Conservation (phyloP, 1,284 basidiomycete genomes). For the Sphaerobolus stellatus region DNA sequence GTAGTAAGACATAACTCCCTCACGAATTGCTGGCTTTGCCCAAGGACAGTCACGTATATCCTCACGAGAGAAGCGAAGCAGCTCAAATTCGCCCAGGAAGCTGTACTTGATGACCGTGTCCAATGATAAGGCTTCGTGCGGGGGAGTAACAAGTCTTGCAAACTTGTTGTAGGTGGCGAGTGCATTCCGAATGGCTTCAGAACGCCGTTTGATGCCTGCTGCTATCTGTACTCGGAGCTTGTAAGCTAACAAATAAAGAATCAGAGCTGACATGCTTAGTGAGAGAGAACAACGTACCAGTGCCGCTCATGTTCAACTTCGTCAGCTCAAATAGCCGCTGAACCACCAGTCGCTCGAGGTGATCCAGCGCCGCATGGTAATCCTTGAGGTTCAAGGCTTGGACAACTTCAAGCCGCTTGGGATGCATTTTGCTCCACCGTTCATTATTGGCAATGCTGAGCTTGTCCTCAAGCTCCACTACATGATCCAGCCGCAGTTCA, state of each 20-base stretch:
- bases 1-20: slow-evolving; percentile 20
- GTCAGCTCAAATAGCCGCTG: slow-evolving; percentile 32
- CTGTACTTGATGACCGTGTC: slow-evolving; percentile 19
- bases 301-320: slow-evolving; percentile 27
- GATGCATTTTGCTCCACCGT: slow-evolving; percentile 10
- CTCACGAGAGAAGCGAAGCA: slow-evolving; percentile 16
- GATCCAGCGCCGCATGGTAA: slow-evolving; percentile 25
- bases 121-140: slow-evolving; percentile 15
- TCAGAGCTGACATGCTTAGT: slow-evolving; percentile 2
- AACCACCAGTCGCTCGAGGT: slow-evolving; percentile 30
- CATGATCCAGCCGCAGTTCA: neutral
- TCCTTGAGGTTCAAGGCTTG: slow-evolving; percentile 16
- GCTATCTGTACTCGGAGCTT: slow-evolving; percentile 24
- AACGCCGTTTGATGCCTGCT: slow-evolving; percentile 18
- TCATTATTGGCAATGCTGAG: neutral
- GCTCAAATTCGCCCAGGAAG: slow-evolving; percentile 21
- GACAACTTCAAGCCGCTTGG: slow-evolving; percentile 10
- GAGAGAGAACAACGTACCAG: slow-evolving; percentile 15
- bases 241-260: too few species aligned
- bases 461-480: neutral
- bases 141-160: slow-evolving; percentile 16
- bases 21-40: slow-evolving; percentile 17
- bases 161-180: slow-evolving; percentile 23
- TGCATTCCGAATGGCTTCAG: slow-evolving; percentile 20
- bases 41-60: slow-evolving; percentile 18